Conservation (phyloP, 345 rosid species). For the Aegle marmelos region DNA sequence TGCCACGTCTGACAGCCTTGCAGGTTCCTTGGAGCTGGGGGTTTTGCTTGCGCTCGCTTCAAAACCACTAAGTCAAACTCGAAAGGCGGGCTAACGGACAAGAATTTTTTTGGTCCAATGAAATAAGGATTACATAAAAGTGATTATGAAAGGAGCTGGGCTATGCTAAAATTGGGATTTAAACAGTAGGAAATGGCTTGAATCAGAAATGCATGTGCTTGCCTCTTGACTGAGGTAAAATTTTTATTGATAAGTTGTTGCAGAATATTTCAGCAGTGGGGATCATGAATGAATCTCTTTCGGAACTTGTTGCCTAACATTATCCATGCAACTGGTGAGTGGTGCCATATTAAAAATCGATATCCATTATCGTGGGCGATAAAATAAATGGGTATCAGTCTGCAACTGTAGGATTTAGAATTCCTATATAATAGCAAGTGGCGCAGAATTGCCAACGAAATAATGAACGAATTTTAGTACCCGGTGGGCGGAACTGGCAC, state of each 20-base stretch:
- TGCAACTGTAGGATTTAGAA: neutral
- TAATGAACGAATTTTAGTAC: neutral
- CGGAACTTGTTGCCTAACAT: neutral
- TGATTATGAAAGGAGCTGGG: too few relatives aligned
- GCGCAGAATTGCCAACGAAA: neutral
- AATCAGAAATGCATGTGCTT: neutral
- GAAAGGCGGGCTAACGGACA: neutral
- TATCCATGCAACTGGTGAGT: neutral
- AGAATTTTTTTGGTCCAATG: neutral
- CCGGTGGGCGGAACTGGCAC: neutral
- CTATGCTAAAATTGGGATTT: neutral
- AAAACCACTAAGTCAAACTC: neutral
- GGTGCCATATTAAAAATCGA: neutral
- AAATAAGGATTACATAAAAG: neutral
- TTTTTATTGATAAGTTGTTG: neutral
- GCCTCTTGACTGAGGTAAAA: neutral
- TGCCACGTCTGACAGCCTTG: neutral
- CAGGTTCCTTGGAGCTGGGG: constrained; percentile 10
- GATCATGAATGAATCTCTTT: neutral
- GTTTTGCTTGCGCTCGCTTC: neutral
- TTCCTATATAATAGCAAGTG: neutral
- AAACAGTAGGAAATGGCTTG: neutral
- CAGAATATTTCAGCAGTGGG: neutral
- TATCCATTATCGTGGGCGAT: neutral
- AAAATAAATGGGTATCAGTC: neutral